phyloP scores from a whole-genome alignment of 305 asterid genomes.

The Plantago lanceolata region DNA sequence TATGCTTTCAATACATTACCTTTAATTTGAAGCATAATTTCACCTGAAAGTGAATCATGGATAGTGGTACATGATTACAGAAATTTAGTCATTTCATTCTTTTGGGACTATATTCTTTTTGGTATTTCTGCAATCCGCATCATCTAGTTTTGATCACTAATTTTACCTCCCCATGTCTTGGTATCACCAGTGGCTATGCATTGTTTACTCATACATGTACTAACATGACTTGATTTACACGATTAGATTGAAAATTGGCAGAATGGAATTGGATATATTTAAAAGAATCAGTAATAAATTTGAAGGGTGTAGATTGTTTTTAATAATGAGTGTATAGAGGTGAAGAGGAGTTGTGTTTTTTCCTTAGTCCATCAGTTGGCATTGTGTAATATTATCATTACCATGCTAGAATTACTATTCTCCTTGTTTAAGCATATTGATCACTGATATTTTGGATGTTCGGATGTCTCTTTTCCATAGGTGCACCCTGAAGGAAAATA shows the following conservation, averaged over 20 bases:
- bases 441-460: slow-evolving; percentile 4
- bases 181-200: neutral
- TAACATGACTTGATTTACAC: neutral
- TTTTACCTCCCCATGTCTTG: neutral
- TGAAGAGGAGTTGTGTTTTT: neutral
- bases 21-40: no score
- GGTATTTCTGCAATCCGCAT: no score
- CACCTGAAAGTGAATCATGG: no score
- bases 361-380: neutral
- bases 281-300: neutral
- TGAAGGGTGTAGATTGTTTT: neutral
- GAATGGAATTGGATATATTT: neutral
- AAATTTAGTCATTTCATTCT: no score
- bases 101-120: no score
- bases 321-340: neutral
- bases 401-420: neutral
- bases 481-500: slow-evolving; percentile 31
- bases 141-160: no score
- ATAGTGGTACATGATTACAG: neutral
- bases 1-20: neutral
- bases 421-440: neutral
- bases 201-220: neutral
- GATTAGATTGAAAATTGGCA: neutral
- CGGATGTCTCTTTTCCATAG: slow-evolving; percentile 15
- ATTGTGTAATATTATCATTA: neutral